Evolutionary conservation across 2,329 filamentous ascomycete genomes (phyloP).

Genomic region (Colletotrichum simmondsii): DNA sequence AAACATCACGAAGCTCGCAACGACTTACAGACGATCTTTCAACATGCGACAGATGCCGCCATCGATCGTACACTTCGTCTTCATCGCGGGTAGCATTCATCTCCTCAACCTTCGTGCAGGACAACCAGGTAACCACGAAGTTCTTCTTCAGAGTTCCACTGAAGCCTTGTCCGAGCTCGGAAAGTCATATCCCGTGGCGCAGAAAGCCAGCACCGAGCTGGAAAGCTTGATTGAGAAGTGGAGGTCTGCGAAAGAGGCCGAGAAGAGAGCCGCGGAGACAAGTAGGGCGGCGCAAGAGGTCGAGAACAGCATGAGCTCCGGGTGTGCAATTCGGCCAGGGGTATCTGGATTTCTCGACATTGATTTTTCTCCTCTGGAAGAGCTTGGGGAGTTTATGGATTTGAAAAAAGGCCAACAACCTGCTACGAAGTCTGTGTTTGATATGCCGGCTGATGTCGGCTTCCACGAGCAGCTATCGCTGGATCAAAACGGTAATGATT

Average conservation of each 20-base stretch:
- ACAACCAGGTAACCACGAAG: not conserved
- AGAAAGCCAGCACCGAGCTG: not conserved
- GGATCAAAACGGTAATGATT: not conserved
- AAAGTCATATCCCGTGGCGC: conserved; percentile 6
- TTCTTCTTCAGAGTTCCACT: conserved; percentile 3
- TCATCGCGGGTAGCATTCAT: conserved; percentile 22
- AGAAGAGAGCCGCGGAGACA: not conserved
- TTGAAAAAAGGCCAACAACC: not conserved
- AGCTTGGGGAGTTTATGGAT: not conserved
- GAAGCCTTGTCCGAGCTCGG: not conserved
- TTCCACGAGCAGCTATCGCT: not conserved
- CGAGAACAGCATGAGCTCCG: not conserved
- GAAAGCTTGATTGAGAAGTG: not conserved
- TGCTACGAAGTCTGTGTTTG: not conserved
- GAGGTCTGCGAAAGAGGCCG: not conserved
- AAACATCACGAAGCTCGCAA: not conserved
- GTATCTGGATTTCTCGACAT: not conserved
- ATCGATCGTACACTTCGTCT: conserved; percentile 14
- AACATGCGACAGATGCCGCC: conserved; percentile 16
- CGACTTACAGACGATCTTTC: not conserved
- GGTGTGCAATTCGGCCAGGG: not conserved
- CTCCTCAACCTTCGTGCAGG: not conserved
- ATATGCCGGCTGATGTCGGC: not conserved
- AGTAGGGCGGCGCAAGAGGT: not conserved
- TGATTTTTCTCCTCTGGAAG: not conserved